Evolutionary conservation across 2,329 filamentous ascomycete species (phyloP).

Genomic region (Hymenoscyphus occultus): DNA sequence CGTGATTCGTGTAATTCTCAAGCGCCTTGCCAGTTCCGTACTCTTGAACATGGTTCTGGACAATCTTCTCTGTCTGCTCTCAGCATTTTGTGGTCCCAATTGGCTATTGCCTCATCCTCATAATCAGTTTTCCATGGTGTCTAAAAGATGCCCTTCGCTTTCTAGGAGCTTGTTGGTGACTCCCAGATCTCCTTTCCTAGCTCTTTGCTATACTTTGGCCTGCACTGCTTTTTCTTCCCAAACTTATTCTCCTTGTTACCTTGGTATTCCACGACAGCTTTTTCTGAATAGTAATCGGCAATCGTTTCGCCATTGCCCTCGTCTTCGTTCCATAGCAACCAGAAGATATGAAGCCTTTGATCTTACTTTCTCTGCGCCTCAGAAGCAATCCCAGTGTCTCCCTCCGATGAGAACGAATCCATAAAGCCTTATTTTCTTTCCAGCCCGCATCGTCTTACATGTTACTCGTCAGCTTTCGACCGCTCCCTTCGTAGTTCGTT

Average conservation of each 20-base stretch:
- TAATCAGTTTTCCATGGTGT: neutral
- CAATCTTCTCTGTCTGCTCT: neutral
- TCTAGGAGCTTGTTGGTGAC: neutral
- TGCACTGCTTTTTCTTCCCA: neutral
- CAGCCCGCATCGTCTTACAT: neutral
- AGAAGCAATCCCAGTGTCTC: neutral
- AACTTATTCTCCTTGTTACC: neutral
- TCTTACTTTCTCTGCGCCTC: neutral
- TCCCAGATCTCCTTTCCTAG: neutral
- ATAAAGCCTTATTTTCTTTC: neutral
- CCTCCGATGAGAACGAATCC: neutral
- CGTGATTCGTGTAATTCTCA: too few species aligned
- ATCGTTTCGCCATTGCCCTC: neutral
- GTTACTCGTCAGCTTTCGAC: neutral
- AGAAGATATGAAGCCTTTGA: neutral
- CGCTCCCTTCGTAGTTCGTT: neutral
- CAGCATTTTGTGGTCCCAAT: neutral
- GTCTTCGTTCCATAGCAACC: neutral
- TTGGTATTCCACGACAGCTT: neutral
- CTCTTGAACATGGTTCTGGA: too few species aligned
- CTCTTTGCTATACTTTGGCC: neutral
- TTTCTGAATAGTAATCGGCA: neutral
- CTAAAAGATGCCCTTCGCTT: neutral
- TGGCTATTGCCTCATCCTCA: neutral
- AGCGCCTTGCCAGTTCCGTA: too few species aligned